Evolutionary conservation across 2,329 filamentous ascomycete genomes (phyloP), one percentile per base, ranked within the genome.

Genomic region (Scedosporium dehoogii): DNA sequence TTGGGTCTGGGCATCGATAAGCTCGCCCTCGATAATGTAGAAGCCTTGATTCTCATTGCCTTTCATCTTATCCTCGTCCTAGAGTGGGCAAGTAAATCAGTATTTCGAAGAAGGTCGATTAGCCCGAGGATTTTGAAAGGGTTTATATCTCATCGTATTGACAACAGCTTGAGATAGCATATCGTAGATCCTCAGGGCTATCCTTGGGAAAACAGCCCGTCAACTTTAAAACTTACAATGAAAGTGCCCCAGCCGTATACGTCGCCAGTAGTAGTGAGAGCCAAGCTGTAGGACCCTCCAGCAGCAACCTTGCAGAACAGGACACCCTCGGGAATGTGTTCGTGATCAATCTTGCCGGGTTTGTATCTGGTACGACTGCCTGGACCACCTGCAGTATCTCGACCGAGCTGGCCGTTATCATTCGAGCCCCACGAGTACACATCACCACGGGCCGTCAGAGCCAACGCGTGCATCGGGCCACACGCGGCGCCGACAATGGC

Each of bases 331-430:
- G 83, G 80, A 67, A 90, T 85, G 55, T 79, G 71, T 38, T 83
- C 79, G 1, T 84, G 75, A 6, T 82, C 78, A 21, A 91, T 79
- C 21, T 82, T 78, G 3, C 76, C 78, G 0, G 90, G 89, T 0
- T 85, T 89, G 65, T 85, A 83, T 71, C 92, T 89, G 41, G 78
- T 74, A n/a, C 88, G 85, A 72, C 91, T 92, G 68, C 92, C 73
- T 16, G 84, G 82, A 33, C 84, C 81, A 12, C 59, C 77, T 6
- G 78, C 80, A 9, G 80, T 81, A 23, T 82, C 83, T 12, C 79
- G 79, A 61, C 85, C 81, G 6, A 75, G 72, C 9, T 48, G n/a
- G 21, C 16, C 16, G 21, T 48, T 21, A n/a, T n/a, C 12, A 23
- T 48, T 48, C n/a, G 4, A 18, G 16, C 44, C 44, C 44, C 44